Percentiles rank a stretch among this genome's conserved stretches.
These are phyloP conservation scores for Plasmodium relictum DNA, from an alignment of 169 alveolate genomes.

Conservation along the genomic window DNA sequence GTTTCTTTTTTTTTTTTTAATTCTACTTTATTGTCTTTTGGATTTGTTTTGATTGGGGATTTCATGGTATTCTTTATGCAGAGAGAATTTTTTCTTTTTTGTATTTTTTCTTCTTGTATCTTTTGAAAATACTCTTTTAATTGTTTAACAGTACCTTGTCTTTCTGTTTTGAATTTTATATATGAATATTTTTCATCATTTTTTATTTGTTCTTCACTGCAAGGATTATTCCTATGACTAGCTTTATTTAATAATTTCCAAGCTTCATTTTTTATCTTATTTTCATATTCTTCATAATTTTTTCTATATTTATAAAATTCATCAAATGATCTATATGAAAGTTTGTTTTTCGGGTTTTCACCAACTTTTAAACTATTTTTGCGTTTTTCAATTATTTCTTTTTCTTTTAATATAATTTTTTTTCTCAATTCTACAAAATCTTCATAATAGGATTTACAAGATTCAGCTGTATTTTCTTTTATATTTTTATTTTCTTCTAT, in stretches of 20 bases:
- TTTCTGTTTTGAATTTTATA: slow-evolving; percentile 55
- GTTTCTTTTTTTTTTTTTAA: not conserved
- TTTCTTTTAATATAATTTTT: slow-evolving; percentile 39
- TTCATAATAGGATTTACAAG: not conserved
- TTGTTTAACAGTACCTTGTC: slow-evolving; percentile 73
- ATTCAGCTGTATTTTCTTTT: not conserved
- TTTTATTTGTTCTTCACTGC: not conserved
- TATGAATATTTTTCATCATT: slow-evolving; percentile 44
- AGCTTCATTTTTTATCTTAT: slow-evolving; percentile 45
- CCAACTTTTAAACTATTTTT: slow-evolving; percentile 4
- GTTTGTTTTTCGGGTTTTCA: slow-evolving; percentile 9
- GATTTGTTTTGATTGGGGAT: no score
- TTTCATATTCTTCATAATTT: slow-evolving; percentile 53
- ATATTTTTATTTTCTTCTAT: slow-evolving; percentile 3
- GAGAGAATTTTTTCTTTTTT: slow-evolving; percentile 44
- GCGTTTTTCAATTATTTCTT: slow-evolving; percentile 37
- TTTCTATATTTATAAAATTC: slow-evolving; percentile 70
- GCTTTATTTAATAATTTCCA: slow-evolving; percentile 3
- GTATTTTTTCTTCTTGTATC: slow-evolving; percentile 26
- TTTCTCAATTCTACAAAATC: slow-evolving; percentile 49
- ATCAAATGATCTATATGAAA: slow-evolving; percentile 66
- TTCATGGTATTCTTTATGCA: no score
- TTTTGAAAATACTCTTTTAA: slow-evolving; percentile 72
- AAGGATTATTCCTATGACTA: not conserved
- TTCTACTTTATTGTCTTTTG: no score